Base-by-base conservation (phyloP, 306 rosid species). In the Begonia fuchsioides region DNA sequence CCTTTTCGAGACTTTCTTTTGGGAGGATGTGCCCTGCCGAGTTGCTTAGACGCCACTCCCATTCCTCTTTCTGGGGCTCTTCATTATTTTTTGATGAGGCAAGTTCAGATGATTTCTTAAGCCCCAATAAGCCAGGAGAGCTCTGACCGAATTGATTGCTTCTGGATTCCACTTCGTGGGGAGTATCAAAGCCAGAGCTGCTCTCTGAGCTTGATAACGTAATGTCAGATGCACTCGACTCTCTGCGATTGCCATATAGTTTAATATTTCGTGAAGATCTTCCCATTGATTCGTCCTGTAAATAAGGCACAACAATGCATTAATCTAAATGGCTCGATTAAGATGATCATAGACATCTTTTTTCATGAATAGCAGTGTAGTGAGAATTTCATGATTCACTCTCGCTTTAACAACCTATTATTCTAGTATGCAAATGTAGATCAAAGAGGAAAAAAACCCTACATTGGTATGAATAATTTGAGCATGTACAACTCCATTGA, bases 161-260 rank as follows among this genome's bases (percentile, higher is more conserved):
- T 72, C 72, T 72, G 49, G 45, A 52, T 20, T 77, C 80, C 54
- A 62, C 56, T 66, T 75, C 72, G 13, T 72, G 73, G 8, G 97
- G 83, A 62, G 83, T 81, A 61, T 80, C 79, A 13, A 85, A 73
- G 57, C 93, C 98, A 13, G 81, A 92, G 73, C 96, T 79, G 61
- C 94, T 81, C 66, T 85, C 98, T 1, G 94, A 85, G 62, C 98
- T 75, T 35, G 96, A 85, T 64, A 85, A 69, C n/a, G 98, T 92
- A 45, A 80, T 65, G 68, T 92, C 98, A 15, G 98, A 92, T 60
- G 71, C 96, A 45, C 90, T 79, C 3, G 96, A 85, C 51, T 77
- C 85, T 69, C 78, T 71, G 55, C 68, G 65, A 46, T 58, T 70
- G 51, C 75, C 74, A 64, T 65, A 71, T 58, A 76, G 48, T 51